Conservation (phyloP, 495 filamentous ascomycete genomes). For the Xylaria flabelliformis region DNA sequence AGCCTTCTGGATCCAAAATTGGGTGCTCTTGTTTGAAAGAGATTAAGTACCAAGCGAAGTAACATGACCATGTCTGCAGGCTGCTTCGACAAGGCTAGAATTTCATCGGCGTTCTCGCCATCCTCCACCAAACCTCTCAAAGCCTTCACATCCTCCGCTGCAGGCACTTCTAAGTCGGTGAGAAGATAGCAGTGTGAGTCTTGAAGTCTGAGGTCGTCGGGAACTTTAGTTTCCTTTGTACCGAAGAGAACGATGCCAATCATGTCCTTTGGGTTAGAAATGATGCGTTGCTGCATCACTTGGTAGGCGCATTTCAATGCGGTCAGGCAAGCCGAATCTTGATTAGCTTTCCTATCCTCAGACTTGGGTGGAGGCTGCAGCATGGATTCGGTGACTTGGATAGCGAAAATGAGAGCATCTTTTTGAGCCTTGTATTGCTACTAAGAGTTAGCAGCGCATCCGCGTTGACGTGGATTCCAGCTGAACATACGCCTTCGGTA, state of each 20-base stretch:
- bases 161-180: conserved; percentile 85
- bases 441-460: conserved; percentile 22
- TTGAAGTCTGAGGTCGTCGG: conserved; percentile 63
- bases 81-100: conserved; percentile 73
- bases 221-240: conserved; percentile 84
- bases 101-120: conserved; percentile 69
- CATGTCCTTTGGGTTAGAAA: conserved; percentile 95
- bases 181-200: conserved; percentile 95
- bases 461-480: not conserved
- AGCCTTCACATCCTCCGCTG: conserved; percentile 82
- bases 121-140: conserved; percentile 76
- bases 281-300: conserved; percentile 97
- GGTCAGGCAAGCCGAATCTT: conserved; percentile 74
- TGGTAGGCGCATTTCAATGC: conserved; percentile 94
- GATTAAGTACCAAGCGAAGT: conserved; percentile 92
- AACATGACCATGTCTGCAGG: conserved; percentile 85
- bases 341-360: conserved; percentile 73
- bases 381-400: conserved; percentile 94
- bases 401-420: conserved; percentile 96
- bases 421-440: conserved; percentile 91
- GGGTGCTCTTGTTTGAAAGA: conserved; percentile 92
- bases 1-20: conserved; percentile 92
- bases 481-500: conserved; percentile 54
- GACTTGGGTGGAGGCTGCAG: conserved; percentile 67
- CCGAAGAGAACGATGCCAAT: conserved; percentile 96